phyloP scores from a whole-genome alignment of 768 basidiomycete species.

The Leccinum subgranulosum region DNA sequence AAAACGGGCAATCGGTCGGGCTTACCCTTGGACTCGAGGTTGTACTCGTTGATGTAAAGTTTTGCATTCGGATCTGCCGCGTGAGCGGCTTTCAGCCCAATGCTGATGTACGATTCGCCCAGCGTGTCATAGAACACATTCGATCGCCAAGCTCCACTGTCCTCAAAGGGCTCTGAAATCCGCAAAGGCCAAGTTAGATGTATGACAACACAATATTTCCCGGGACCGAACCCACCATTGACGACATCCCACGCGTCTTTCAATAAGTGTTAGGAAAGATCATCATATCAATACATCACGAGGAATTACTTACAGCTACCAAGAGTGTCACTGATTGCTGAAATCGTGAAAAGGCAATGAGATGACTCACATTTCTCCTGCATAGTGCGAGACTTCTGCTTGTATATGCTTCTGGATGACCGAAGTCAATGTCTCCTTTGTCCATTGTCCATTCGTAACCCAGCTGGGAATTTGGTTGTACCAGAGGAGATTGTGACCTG shows the following conservation, averaged over 20 bases:
- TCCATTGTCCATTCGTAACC: conserved; percentile 16
- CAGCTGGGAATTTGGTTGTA: conserved; percentile 12
- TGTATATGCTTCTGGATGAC: conserved; percentile 15
- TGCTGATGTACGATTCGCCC: conserved; percentile 43
- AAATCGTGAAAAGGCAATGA: not conserved
- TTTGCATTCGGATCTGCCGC: conserved; percentile 30
- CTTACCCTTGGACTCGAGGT: conserved; percentile 24
- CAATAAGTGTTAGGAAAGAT: not conserved
- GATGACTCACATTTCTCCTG: conserved; percentile 10
- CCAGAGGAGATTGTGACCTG: conserved; percentile 22
- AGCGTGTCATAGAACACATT: conserved; percentile 52
- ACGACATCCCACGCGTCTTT: conserved; percentile 23
- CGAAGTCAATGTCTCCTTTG: conserved; percentile 12
- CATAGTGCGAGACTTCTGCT: conserved; percentile 14
- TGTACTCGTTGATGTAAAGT: conserved; percentile 33
- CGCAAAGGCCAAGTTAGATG: not conserved
- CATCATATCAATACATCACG: not conserved
- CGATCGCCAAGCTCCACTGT: conserved; percentile 53
- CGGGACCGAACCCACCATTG: conserved; percentile 9
- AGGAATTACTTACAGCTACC: conserved; percentile 11
- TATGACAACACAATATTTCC: not conserved
- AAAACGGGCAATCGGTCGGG: not conserved
- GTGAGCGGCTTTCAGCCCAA: conserved; percentile 40
- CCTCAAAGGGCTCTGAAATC: conserved; percentile 35
- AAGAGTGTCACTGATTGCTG: not conserved